Conservation (phyloP, 352 stramenopile genomes). For the Phytopythium oedochilum region DNA sequence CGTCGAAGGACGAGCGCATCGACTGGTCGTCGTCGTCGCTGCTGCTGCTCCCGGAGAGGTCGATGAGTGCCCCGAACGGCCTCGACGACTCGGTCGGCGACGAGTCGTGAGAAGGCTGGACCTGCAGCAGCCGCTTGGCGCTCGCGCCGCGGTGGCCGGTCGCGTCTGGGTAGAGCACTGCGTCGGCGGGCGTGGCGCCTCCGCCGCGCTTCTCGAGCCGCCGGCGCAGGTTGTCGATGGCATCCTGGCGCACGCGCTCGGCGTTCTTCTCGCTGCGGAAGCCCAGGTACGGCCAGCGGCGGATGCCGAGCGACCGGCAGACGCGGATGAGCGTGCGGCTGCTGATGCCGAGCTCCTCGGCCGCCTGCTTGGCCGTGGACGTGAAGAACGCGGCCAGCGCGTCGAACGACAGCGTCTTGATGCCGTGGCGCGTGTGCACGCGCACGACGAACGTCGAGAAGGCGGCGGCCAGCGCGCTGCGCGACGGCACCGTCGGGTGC, state of each 20-base stretch:
- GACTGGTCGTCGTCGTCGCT: conserved; percentile 21
- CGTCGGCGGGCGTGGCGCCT: conserved; percentile 21
- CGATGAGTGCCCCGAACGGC: background rate
- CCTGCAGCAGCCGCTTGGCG: conserved; percentile 65
- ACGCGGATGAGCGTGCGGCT: conserved; percentile 75
- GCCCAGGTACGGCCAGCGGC: conserved; percentile 72
- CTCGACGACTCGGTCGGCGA: background rate
- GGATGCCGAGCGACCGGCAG: conserved; percentile 70
- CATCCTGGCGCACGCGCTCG: conserved; percentile 69
- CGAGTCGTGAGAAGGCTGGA: conserved; percentile 23
- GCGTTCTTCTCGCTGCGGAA: conserved; percentile 81
- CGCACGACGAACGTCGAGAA: conserved; percentile 58
- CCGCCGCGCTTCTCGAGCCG: conserved; percentile 57
- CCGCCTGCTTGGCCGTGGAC: conserved; percentile 70
- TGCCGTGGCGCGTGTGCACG: conserved; percentile 58
- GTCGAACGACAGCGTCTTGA: conserved; percentile 79
- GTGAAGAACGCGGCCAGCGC: conserved; percentile 64
- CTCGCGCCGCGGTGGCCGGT: conserved; percentile 58
- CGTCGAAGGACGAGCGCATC: background rate
- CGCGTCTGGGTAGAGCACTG: conserved; percentile 33
- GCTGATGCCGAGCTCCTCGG: conserved; percentile 69
- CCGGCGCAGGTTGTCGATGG: conserved; percentile 69
- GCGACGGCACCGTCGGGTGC: background rate
- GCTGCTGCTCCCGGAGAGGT: conserved; percentile 8
- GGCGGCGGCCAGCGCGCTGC: conserved; percentile 29